Evolutionary conservation across 345 rosid genomes (phyloP).

Genomic region (Lenwebbia sp.): DNA sequence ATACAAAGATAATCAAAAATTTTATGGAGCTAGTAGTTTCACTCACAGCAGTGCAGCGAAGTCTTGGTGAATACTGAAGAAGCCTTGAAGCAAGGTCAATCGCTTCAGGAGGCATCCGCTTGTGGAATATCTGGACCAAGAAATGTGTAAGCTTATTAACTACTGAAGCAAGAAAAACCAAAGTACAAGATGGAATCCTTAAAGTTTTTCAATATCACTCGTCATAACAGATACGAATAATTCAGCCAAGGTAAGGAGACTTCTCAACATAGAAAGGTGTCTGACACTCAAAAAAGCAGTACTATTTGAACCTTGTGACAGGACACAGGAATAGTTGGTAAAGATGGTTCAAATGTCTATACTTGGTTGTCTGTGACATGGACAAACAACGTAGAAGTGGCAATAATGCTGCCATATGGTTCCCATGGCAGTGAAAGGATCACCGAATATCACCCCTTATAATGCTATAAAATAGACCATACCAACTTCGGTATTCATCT

Average conservation of each 20-base stretch:
- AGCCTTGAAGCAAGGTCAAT: conserved; percentile 79
- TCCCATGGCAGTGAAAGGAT: not conserved
- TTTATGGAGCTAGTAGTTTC: not conserved
- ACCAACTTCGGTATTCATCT: not conserved
- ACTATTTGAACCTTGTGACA: not conserved
- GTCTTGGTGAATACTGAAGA: conserved; percentile 76
- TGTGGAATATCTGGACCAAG: conserved; percentile 53
- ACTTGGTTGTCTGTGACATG: not conserved
- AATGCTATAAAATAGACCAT: not conserved
- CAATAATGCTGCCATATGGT: not conserved
- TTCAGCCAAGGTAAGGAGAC: not conserved
- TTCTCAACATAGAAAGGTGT: not conserved
- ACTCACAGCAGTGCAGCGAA: conserved; percentile 75
- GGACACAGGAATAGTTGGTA: not conserved
- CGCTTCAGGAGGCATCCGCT: conserved; percentile 88
- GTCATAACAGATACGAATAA: not conserved
- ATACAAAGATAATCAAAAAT: not conserved
- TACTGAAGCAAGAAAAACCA: not conserved
- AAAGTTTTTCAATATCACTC: not conserved
- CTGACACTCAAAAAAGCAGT: not conserved
- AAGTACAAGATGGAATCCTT: not conserved
- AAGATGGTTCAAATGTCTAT: not conserved
- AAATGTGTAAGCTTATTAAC: not conserved
- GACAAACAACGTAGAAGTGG: not conserved
- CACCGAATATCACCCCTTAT: not conserved